Base-by-base conservation (phyloP, 75 land plant species). In the Pseudotsuga menziesii region DNA sequence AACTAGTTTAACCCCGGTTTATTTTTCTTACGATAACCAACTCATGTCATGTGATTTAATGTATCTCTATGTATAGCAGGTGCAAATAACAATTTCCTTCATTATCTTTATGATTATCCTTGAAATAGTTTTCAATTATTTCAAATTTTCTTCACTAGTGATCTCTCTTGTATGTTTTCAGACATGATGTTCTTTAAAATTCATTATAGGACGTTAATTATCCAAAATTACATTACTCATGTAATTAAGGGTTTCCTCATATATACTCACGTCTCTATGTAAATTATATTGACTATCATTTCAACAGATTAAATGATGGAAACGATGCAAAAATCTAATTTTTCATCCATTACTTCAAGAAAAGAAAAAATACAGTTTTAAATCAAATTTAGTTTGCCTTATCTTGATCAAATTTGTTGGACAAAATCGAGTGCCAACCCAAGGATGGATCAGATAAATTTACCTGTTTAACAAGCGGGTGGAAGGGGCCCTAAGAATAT, bases 101-200 rank as follows among this genome's bases (percentile, higher is more conserved):
- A 16, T 69, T 41, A 69, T 13, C 44, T 39, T 41, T n/a, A 41
- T 69, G 72, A 69, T 69, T 69, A 69, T 69, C 72, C 4, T 35
- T 22, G 54, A 41, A 17, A 29, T 0, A 29, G 1, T 0, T 23
- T 41, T 69, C 25, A 36, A 16, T 67, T 19, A 39, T 48, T 9
- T 8, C n/a, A 39, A 36, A 67, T 22, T 67, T 4, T 20, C 41
- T 7, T n/a, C 41, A 36, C 16, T 35, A 69, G 13, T 69, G 72
- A 19, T 69, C 25, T 36, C 72, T 20, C 0, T n/a, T 69, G 3
- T 35, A 41, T 23, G 12, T 69, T 69, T 69, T 69, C 15, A n/a
- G 48, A 29, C 19, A 25, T 27, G 3, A 25, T 12, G 3, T 39
- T 69, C 23, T n/a, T 69, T 2, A 5, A 9, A n/a, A 41, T 25